Conservation (phyloP, 139 green algal genomes). For the Eudorina sp. region DNA sequence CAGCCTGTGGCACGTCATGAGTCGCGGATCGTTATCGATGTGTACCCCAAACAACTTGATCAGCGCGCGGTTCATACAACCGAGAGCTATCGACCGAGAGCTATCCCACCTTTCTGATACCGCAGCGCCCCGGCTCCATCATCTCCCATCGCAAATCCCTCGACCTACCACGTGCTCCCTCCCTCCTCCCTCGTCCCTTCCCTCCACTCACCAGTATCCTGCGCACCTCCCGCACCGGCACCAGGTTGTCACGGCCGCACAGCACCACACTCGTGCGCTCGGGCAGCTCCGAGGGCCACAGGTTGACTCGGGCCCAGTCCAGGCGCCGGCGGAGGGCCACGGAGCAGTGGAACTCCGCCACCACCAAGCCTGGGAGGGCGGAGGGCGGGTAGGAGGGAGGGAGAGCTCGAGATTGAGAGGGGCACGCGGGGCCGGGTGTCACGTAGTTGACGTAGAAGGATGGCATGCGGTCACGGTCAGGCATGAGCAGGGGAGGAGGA, state of each 20-base stretch:
- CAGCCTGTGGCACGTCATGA: too few species aligned
- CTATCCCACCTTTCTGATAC: too few species aligned
- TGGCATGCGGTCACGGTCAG: too few species aligned
- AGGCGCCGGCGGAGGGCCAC: slow-evolving; percentile 47
- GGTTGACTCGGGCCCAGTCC: slow-evolving; percentile 56
- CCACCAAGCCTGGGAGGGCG: slow-evolving; percentile 44
- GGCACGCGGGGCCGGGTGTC: too few species aligned
- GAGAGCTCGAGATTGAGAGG: background rate
- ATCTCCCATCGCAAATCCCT: too few species aligned
- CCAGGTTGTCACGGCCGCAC: slow-evolving; percentile 52
- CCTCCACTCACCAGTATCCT: slow-evolving; percentile 41
- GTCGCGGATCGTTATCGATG: too few species aligned
- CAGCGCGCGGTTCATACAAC: too few species aligned
- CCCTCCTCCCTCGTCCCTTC: background rate
- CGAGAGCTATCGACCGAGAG: too few species aligned
- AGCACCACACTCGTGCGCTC: slow-evolving; percentile 42
- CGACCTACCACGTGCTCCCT: background rate
- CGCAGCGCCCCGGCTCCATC: too few species aligned
- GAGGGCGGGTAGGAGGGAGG: background rate
- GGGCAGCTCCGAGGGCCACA: slow-evolving; percentile 58
- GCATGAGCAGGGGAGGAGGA: too few species aligned
- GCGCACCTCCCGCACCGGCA: slow-evolving; percentile 46
- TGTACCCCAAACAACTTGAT: too few species aligned
- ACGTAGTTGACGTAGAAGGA: too few species aligned
- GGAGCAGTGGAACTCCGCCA: slow-evolving; percentile 50